These are phyloP conservation scores for Geotrichum carabidarum DNA, from an alignment of 1,139 yeast genomes.

Conservation along the genomic window DNA sequence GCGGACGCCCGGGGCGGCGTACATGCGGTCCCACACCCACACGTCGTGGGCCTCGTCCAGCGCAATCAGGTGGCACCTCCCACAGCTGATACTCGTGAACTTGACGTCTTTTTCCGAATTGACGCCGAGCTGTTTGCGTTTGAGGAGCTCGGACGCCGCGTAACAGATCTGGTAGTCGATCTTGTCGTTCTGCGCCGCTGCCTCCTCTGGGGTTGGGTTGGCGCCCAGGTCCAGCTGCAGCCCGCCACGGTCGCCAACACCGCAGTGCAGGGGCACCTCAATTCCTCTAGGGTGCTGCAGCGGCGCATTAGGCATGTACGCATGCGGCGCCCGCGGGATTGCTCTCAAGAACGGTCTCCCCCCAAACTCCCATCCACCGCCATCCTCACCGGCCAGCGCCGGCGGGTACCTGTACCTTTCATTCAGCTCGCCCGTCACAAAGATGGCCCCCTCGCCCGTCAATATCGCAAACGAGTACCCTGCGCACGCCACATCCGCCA, in stretches of 20 bases:
- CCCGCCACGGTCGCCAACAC: too few species aligned
- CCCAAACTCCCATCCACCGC: too few species aligned
- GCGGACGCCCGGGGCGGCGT: constrained; percentile 42
- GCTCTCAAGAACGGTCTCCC: too few species aligned
- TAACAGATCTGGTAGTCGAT: constrained; percentile 6
- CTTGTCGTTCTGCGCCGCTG: background rate
- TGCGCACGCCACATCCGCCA: constrained; percentile 57
- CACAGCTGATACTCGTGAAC: constrained; percentile 54
- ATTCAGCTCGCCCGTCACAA: constrained; percentile 28
- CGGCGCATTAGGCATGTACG: too few species aligned
- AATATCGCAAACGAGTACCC: constrained; percentile 65
- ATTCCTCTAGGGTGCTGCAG: too few species aligned
- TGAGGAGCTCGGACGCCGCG: background rate
- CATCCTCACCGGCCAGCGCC: background rate
- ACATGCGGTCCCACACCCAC: constrained; percentile 57
- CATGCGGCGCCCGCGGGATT: too few species aligned
- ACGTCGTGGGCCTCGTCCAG: constrained; percentile 49
- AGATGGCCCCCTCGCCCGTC: constrained; percentile 27
- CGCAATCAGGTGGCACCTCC: constrained; percentile 63
- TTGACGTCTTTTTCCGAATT: constrained; percentile 22
- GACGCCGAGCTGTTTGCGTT: constrained; percentile 7
- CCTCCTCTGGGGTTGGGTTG: background rate
- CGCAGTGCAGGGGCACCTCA: too few species aligned
- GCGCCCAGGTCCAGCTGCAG: too few species aligned
- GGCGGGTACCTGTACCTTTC: too few species aligned